These are phyloP conservation scores for Basipetospora chlamydospora DNA, from an alignment of 2,329 filamentous ascomycete genomes.

Conservation along the genomic window DNA sequence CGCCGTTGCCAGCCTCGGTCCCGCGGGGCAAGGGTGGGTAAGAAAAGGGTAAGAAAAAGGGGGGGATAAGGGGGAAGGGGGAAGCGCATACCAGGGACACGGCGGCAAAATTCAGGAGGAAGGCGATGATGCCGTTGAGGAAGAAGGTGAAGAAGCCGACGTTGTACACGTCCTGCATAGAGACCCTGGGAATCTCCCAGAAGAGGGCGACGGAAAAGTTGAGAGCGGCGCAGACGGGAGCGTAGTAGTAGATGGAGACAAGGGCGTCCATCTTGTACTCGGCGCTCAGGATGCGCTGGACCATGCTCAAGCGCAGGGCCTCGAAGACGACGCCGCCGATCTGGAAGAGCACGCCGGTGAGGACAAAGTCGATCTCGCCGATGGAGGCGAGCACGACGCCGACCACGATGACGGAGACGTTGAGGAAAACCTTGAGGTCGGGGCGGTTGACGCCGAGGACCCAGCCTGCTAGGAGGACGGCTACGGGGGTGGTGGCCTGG, in stretches of 20 bases:
- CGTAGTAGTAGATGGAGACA: slow-evolving; percentile 82
- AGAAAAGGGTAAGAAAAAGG: not conserved
- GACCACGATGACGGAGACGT: slow-evolving; percentile 87
- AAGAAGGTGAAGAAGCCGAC: slow-evolving; percentile 62
- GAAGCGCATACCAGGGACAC: slow-evolving; percentile 56
- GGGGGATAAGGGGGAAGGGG: not conserved
- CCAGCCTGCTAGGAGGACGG: slow-evolving; percentile 84
- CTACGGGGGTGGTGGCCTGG: slow-evolving; percentile 80
- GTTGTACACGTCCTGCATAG: slow-evolving; percentile 54
- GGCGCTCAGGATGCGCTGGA: slow-evolving; percentile 65
- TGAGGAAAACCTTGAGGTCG: slow-evolving; percentile 75
- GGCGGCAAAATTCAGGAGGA: slow-evolving; percentile 71
- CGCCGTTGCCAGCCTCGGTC: too few species aligned
- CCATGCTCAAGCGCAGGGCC: slow-evolving; percentile 70
- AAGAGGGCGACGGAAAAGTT: slow-evolving; percentile 61
- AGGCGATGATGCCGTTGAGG: slow-evolving; percentile 63
- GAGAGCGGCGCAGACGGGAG: slow-evolving; percentile 70
- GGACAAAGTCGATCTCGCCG: slow-evolving; percentile 87
- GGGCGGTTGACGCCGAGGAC: slow-evolving; percentile 68
- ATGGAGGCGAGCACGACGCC: slow-evolving; percentile 90
- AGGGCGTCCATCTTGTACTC: slow-evolving; percentile 90
- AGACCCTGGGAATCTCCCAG: slow-evolving; percentile 57
- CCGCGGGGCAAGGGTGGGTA: not conserved
- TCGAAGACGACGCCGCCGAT: slow-evolving; percentile 67
- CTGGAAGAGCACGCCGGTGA: slow-evolving; percentile 68